phyloP scores from a whole-genome alignment of 2,329 filamentous ascomycete genomes.

The Hymenoscyphus albidus region DNA sequence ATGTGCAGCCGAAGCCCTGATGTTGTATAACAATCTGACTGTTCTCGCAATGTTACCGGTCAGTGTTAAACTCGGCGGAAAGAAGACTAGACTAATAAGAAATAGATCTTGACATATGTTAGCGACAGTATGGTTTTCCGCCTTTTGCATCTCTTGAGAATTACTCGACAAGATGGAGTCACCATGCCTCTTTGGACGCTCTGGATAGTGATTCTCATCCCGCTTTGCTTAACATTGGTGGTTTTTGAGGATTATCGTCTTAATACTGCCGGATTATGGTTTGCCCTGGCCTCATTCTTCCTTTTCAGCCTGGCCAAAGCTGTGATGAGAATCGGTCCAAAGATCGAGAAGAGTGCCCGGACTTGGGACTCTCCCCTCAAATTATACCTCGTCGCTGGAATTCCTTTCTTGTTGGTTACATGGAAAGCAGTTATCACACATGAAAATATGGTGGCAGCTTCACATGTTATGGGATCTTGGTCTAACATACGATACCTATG shows the following conservation, averaged over 20 bases:
- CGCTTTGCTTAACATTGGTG: slow-evolving; percentile 9
- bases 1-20: slow-evolving; percentile 23
- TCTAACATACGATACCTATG: slow-evolving; percentile 15
- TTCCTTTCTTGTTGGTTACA: slow-evolving; percentile 26
- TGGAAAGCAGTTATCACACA: slow-evolving; percentile 22
- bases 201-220: slow-evolving; percentile 21
- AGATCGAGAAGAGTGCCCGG: slow-evolving; percentile 17
- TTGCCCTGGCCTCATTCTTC: slow-evolving; percentile 20
- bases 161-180: slow-evolving; percentile 7
- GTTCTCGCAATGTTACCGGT: slow-evolving; percentile 30
- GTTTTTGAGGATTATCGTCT: slow-evolving; percentile 29
- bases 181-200: slow-evolving; percentile 14
- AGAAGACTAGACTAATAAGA: neutral
- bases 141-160: slow-evolving; percentile 16
- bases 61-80: slow-evolving; percentile 1
- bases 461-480: slow-evolving; percentile 23
- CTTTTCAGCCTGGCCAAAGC: slow-evolving; percentile 27
- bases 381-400: slow-evolving; percentile 25
- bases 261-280: slow-evolving; percentile 17
- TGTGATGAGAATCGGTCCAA: slow-evolving; percentile 23
- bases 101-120: slow-evolving; percentile 30
- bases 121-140: slow-evolving; percentile 28
- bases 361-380: slow-evolving; percentile 24
- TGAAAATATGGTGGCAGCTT: slow-evolving; percentile 25
- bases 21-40: slow-evolving; percentile 26